Base-by-base conservation (phyloP, 345 rosid genomes). In the Eucalyptus tenuipes region DNA sequence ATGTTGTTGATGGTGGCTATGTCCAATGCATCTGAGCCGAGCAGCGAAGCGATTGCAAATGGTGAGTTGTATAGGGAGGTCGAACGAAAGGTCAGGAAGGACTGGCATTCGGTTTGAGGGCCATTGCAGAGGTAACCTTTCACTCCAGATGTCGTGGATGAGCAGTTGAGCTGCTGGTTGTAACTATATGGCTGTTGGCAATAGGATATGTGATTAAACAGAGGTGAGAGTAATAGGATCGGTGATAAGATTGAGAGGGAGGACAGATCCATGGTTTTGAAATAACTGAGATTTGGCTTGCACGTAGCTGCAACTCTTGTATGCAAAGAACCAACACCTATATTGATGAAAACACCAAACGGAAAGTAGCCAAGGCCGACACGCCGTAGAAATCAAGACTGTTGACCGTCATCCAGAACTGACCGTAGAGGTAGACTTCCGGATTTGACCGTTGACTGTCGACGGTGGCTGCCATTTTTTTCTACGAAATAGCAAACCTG, bases 91-190 rank as follows among this genome's bases (percentile, higher is more conserved):
- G 92, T 87, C 11, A 90, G 4, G 20, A 90, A 91, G 45, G 94
- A 88, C 10, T 45, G 88, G 87, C 94, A 91, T 52, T 82, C 64
- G 7, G 40, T 25, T 59, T 75, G 88, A 88, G 87, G 88, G 14
- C 86, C 92, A 82, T 85, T 79, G 87, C 92, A 91, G 25, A 31
- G 27, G 86, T 90, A 91, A 8, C 92, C 91, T 87, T 53, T 90
- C 18, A 85, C n/a, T 49, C 53, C n/a, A 31, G 82, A 13, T 48
- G 37, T 1, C 8, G 2, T 7, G 55, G 0, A 0, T 50, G 8
- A 0, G 86, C 91, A 91, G 16, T 49, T 3, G 12, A 61, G 79
- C 40, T 6, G 48, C 13, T 4, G 0, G 18, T 49, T 16, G 3
- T 25, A 57, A 55, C 75, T 18, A 55, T 24, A 75, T 49, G 12